Evolutionary conservation across 2,329 filamentous ascomycete species (phyloP), one percentile per base, ranked within the genome.

Genomic region (Phyllosticta citribraziliensis): DNA sequence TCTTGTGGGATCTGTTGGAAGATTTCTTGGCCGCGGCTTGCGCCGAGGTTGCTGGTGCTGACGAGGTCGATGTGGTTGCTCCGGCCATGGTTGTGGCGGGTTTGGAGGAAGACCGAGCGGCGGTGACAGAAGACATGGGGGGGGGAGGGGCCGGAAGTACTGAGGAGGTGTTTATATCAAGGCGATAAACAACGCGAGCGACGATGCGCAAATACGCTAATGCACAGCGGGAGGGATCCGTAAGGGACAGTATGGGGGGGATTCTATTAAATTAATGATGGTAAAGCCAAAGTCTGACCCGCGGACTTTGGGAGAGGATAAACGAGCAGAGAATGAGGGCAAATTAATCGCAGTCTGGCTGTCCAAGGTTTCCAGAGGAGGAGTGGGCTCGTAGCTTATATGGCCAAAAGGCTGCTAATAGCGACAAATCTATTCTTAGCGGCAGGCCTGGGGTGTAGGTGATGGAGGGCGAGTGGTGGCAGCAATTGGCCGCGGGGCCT

Each of bases 1-100:
- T 85, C 74, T 91, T 87, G 76, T 97, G 93, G 86, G 94, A 91
- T 80, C 96, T 93, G 70, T 85, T 78, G 76, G 89, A 88, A 71
- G 83, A 79, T 77, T 72, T 68, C 67, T 79, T 80, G 40, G 40
- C 40, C 40, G 2, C 40, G 40, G 40, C 40, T 47, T 47, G 40
- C 14, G 40, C 40, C 40, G 40, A 47, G 40, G 40, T n/a, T 30
- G 27, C 27, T 30, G 27, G 27, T 8, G 27, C 8, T 6, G 40
- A 47, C 65, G 77, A 72, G 63, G 88, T 90, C 65, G 84, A 74
- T 70, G 79, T 70, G 63, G 73, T 76, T 66, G 76, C 74, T 60
- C 78, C 80, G 66, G 78, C 76, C 75, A 81, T 81, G 67, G 76
- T 82, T 65, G 76, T 70, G 67, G 73, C 68, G 64, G 70, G 67